These are phyloP conservation scores for Yamadazyma akitaensis DNA, from an alignment of 805 yeast species.

Conservation along the genomic window DNA sequence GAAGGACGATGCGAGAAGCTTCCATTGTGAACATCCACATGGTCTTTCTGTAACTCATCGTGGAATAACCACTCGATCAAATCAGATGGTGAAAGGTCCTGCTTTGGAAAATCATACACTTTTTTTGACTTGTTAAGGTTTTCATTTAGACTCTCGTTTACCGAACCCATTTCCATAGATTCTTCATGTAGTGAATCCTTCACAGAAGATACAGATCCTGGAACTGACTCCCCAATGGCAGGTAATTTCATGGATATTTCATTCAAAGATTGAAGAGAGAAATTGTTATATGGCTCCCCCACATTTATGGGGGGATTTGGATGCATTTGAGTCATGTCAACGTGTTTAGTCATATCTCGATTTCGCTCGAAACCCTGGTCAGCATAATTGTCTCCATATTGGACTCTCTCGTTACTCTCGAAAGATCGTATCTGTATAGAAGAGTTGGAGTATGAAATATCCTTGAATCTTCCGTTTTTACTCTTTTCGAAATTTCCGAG, in stretches of 20 bases:
- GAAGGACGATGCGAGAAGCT: slow-evolving; percentile 2
- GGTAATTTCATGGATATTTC: background rate
- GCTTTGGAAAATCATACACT: background rate
- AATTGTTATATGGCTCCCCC: background rate
- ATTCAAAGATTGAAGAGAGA: background rate
- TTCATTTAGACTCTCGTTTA: background rate
- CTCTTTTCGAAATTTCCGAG: background rate
- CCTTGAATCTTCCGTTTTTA: background rate
- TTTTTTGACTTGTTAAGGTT: background rate
- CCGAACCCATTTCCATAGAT: background rate
- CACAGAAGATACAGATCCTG: background rate
- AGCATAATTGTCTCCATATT: background rate
- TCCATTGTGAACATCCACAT: background rate
- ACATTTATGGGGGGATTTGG: background rate
- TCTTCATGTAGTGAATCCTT: background rate
- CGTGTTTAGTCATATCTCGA: background rate
- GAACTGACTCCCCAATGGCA: background rate
- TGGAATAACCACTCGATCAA: slow-evolving; percentile 30
- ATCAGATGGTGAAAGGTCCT: slow-evolving; percentile 24
- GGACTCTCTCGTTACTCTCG: background rate
- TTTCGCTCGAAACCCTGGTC: background rate
- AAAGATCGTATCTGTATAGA: background rate
- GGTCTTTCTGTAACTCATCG: slow-evolving; percentile 14
- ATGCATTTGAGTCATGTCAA: background rate
- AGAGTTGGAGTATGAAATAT: background rate